A percentile compares a stretch with the other conserved stretches of the same genome.
Conservation (phyloP, 2,329 filamentous ascomycete species). For the Tolypocladium pustulatum region DNA sequence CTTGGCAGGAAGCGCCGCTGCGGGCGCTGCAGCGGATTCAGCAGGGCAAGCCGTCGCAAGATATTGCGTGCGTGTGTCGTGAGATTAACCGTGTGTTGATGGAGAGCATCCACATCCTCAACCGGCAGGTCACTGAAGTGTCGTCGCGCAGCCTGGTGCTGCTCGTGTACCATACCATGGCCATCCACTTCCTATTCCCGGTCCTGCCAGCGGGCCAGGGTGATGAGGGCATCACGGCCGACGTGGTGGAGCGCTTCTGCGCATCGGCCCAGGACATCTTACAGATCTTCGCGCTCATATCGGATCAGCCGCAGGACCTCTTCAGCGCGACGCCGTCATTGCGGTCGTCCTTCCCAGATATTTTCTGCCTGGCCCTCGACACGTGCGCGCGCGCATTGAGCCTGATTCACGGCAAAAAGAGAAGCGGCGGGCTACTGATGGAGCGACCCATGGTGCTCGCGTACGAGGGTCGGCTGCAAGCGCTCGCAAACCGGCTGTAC, state of each 20-base stretch:
- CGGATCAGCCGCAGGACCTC: slow-evolving; percentile 11
- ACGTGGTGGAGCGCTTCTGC: slow-evolving; percentile 17
- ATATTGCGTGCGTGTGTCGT: slow-evolving; percentile 12
- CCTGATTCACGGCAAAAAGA: slow-evolving; percentile 11
- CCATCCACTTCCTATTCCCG: slow-evolving; percentile 23
- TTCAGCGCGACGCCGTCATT: slow-evolving; percentile 10
- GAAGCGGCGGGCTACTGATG: slow-evolving; percentile 6
- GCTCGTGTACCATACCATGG: slow-evolving; percentile 21
- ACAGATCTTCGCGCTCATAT: slow-evolving; percentile 10
- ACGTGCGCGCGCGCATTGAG: slow-evolving; percentile 19
- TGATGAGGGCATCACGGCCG: slow-evolving; percentile 10
- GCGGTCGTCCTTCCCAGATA: slow-evolving; percentile 14
- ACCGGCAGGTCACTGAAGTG: slow-evolving; percentile 11
- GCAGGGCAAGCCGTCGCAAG: slow-evolving; percentile 9
- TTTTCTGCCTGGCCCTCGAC: slow-evolving; percentile 19
- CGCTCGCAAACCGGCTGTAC: slow-evolving; percentile 15
- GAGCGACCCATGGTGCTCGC: slow-evolving; percentile 10
- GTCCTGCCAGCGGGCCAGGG: slow-evolving; percentile 5
- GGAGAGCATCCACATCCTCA: slow-evolving; percentile 14
- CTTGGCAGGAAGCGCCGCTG: slow-evolving; percentile 12
- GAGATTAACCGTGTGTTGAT: slow-evolving; percentile 17
- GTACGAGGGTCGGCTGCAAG: slow-evolving; percentile 13
- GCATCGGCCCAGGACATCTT: slow-evolving; percentile 17
- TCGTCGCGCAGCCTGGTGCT: slow-evolving; percentile 16
- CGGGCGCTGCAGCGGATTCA: slow-evolving; percentile 11